Percentiles rank a stretch among this genome's conserved stretches.
phyloP scores from a whole-genome alignment of 2,329 filamentous ascomycete genomes.

The Alternaria arbusti region DNA sequence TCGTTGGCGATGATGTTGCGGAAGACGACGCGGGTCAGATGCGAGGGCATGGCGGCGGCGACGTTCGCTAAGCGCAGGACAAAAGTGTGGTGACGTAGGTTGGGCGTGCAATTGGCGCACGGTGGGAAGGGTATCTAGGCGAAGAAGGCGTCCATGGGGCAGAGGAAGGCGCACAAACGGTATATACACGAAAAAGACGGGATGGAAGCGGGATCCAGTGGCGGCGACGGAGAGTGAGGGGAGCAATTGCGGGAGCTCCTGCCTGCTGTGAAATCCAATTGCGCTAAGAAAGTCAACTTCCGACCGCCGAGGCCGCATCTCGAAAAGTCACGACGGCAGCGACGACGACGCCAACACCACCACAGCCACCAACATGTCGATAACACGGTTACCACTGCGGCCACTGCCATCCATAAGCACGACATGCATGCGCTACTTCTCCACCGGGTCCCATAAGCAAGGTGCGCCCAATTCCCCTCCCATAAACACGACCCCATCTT shows the following conservation, averaged over 20 bases:
- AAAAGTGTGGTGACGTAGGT: slow-evolving; percentile 8
- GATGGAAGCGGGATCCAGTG: slow-evolving; percentile 20
- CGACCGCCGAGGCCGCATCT: slow-evolving; percentile 21
- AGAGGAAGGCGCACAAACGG: slow-evolving; percentile 5
- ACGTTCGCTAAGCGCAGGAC: slow-evolving; percentile 1
- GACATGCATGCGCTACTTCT: slow-evolving; percentile 32
- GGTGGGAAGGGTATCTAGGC: not conserved
- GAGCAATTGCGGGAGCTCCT: slow-evolving; percentile 1
- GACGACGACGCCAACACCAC: slow-evolving; percentile 4
- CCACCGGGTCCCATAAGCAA: slow-evolving; percentile 29
- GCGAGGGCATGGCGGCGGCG: slow-evolving; percentile 60
- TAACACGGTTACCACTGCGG: slow-evolving; percentile 23
- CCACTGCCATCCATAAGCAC: slow-evolving; percentile 9
- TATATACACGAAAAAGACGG: slow-evolving; percentile 18
- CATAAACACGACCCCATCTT: not conserved
- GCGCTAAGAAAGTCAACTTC: slow-evolving; percentile 21
- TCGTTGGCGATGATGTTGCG: slow-evolving; percentile 62
- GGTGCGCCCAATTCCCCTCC: slow-evolving; percentile 15
- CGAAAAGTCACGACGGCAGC: slow-evolving; percentile 14
- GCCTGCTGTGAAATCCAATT: slow-evolving; percentile 25
- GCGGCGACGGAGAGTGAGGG: slow-evolving; percentile 3
- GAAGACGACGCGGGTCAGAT: slow-evolving; percentile 66
- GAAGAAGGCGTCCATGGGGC: slow-evolving; percentile 19
- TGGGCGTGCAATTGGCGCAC: slow-evolving; percentile 18
- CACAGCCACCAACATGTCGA: slow-evolving; percentile 29